Conservation (phyloP, 1,139 yeast species). For the Kurtzmaniella quercitrusa region DNA sequence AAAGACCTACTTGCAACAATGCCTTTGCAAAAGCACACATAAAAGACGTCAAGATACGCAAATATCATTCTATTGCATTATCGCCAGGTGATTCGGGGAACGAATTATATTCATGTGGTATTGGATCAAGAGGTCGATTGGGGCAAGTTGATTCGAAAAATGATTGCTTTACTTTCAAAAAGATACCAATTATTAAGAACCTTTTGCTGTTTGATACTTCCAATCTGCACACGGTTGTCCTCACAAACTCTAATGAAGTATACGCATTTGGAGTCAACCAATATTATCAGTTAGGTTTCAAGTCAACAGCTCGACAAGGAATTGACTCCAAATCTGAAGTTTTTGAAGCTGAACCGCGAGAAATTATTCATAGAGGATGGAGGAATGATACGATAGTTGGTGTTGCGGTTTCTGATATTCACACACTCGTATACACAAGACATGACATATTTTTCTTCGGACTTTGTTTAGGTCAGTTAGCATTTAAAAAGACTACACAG, state of each 20-base stretch:
- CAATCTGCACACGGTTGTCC: constrained; percentile 60
- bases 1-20: background rate
- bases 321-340: constrained; percentile 20
- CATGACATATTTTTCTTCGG: constrained; percentile 71
- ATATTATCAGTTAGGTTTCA: constrained; percentile 62
- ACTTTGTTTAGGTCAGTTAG: constrained; percentile 83
- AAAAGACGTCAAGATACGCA: constrained; percentile 46
- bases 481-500: constrained; percentile 30
- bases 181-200: constrained; percentile 25
- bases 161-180: constrained; percentile 36
- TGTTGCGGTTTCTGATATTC: constrained; percentile 66
- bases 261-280: constrained; percentile 79
- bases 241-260: constrained; percentile 50
- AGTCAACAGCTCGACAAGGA: constrained; percentile 23
- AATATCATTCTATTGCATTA: constrained; percentile 61
- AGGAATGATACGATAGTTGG: constrained; percentile 44
- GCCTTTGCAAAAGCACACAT: background rate
- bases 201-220: constrained; percentile 49
- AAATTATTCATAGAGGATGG: constrained; percentile 46
- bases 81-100: too few relatives aligned
- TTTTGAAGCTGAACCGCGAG: constrained; percentile 45
- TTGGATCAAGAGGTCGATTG: constrained; percentile 67
- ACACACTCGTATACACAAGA: constrained; percentile 60
- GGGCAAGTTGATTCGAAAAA: constrained; percentile 46
- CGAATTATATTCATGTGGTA: constrained; percentile 58